Evolutionary conservation across 2,329 filamentous ascomycete genomes (phyloP), one percentile per base, ranked within the genome.

Genomic region (Hymenoscyphus linearis): DNA sequence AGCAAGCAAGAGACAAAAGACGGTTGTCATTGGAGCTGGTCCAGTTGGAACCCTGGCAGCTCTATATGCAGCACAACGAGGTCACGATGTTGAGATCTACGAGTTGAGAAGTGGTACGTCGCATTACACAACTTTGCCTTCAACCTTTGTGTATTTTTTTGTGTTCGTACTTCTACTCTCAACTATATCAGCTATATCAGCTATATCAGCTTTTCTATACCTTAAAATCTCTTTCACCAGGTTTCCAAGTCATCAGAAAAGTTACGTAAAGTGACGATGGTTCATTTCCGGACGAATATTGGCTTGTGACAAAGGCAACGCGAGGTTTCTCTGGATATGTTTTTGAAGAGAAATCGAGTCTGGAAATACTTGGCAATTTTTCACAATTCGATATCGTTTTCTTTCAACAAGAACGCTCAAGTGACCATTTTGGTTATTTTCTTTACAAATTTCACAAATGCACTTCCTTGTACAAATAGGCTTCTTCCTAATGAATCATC

Each of bases 11-110:
- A 65, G 36, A 52, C 69, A 72, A 55, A 74, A 73, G 75, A 85
- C 89, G 60, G 82, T 96, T 22, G 83, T 99, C 54, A 88, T 99
- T 55, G 95, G 95, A 59, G 95, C 93, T 59, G 95, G 95, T 1
- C 95, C 95, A 0, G 95, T 99, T 7, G 95, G 95, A 44, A 91
- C 93, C 12, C 79, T 99, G 50, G 93, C 95, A 26, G 95, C 92
- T 52, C 78, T 99, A 5, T 99, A 98, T 78, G 93, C 95, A 59
- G 93, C 95, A 3, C 84, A 88, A 68, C 82, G 93, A 74, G 95
- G 93, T 52, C 86, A 96, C 74, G 80, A 93, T 71, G 95, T 99
- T 35, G 92, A 97, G 74, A 82, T 99, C 56, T 99, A 98, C 75
- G 95, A 99, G 76, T 79, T 99, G 67, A 85, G 95, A 72, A 86